phyloP scores from a whole-genome alignment of 352 stramenopile species.

The Pythium sukuiense region DNA sequence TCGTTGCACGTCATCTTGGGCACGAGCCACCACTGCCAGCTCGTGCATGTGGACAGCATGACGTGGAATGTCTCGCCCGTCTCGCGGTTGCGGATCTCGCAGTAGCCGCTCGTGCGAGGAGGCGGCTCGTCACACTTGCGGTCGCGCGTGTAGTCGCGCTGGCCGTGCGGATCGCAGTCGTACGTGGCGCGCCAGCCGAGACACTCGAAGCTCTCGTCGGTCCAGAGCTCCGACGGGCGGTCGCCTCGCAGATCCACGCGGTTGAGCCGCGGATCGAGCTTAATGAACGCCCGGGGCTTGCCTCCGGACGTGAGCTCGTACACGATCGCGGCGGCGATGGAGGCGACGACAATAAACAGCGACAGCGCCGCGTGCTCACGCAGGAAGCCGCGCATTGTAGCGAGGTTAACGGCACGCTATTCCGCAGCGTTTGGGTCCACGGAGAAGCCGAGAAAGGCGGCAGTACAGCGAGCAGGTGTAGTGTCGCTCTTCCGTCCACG shows the following conservation, averaged over 20 bases:
- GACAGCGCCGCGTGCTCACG: conserved; percentile 44
- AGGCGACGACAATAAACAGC: conserved; percentile 37
- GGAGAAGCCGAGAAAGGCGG: background rate
- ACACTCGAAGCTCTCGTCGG: conserved; percentile 67
- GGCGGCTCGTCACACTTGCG: conserved; percentile 45
- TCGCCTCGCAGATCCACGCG: conserved; percentile 38
- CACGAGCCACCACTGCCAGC: conserved; percentile 60
- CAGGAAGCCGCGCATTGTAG: conserved; percentile 21
- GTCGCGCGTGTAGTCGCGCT: conserved; percentile 42
- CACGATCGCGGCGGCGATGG: conserved; percentile 45
- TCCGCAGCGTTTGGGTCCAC: background rate
- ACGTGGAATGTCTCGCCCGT: conserved; percentile 53
- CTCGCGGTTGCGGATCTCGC: conserved; percentile 65
- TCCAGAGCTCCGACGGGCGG: conserved; percentile 42
- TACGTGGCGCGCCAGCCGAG: conserved; percentile 71
- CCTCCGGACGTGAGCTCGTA: conserved; percentile 62
- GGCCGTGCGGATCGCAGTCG: conserved; percentile 58
- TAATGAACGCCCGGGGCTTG: conserved; percentile 38
- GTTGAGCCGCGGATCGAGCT: conserved; percentile 45
- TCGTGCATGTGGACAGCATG: conserved; percentile 76
- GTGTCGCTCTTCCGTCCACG: background rate
- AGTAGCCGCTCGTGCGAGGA: conserved; percentile 58
- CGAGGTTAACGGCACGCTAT: background rate
- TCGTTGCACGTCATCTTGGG: conserved; percentile 56
- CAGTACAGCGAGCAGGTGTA: background rate